Evolutionary conservation across 192 early-diverging fungal genomes (phyloP).

Genomic region (Pilobolus umbonatus): DNA sequence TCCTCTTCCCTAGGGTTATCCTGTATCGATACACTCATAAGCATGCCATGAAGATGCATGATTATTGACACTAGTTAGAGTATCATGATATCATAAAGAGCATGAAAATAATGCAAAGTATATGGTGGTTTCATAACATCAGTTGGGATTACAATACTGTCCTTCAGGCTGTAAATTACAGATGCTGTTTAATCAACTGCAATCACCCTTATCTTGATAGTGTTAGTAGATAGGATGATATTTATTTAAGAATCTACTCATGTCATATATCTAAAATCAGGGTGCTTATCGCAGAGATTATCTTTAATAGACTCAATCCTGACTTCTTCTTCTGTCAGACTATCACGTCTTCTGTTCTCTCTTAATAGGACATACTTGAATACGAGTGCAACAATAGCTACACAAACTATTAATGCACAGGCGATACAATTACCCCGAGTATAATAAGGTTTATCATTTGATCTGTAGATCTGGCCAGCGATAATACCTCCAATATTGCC

Average conservation of each 20-base stretch:
- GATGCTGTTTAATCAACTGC: too few relatives aligned
- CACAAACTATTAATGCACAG: constrained; percentile 45
- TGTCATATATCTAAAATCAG: constrained; percentile 34
- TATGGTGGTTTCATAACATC: too few relatives aligned
- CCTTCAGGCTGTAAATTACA: too few relatives aligned
- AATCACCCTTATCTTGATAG: too few relatives aligned
- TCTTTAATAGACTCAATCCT: constrained; percentile 33
- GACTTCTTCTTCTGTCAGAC: constrained; percentile 45
- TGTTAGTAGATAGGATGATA: too few relatives aligned
- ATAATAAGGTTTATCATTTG: constrained; percentile 53
- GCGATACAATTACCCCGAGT: constrained; percentile 42
- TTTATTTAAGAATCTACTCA: constrained; percentile 12
- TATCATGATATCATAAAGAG: too few relatives aligned
- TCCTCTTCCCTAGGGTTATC: too few relatives aligned
- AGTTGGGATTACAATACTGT: too few relatives aligned
- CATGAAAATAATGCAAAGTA: too few relatives aligned
- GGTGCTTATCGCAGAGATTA: constrained; percentile 45
- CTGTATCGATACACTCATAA: too few relatives aligned
- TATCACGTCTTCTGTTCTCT: constrained; percentile 57
- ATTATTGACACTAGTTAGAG: too few relatives aligned
- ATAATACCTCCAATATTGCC: constrained; percentile 73
- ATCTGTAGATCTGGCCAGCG: constrained; percentile 69
- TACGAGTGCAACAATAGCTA: constrained; percentile 40
- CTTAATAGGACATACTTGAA: constrained; percentile 50
- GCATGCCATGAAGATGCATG: too few relatives aligned